Base-by-base conservation (phyloP, 2,329 filamentous ascomycete genomes). In the Calonectria crousiana region DNA sequence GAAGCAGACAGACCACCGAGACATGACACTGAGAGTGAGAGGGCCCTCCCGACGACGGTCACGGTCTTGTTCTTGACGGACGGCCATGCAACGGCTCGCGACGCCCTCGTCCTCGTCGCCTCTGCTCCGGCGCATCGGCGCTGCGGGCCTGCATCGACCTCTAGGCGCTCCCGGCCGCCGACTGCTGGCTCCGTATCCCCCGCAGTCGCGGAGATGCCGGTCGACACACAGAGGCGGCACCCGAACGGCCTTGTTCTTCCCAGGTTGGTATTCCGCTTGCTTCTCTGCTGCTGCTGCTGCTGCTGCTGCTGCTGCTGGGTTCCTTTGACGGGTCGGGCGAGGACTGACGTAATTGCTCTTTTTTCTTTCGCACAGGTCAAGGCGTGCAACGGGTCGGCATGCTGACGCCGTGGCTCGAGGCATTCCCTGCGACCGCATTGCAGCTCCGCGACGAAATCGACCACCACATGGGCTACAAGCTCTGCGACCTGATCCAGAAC, bases 341-440 rank as follows among this genome's bases (percentile, higher is more conserved):
- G 6, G 18, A n/a, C 58, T 65, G 36, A 71, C 52, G 30, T 36
- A 51, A 23, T 51, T 30, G 56, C 13, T 30, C 16, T 20, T 13
- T 34, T 32, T 18, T 30, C 16, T 13, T 13, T 32, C n/a, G 28
- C 47, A 3, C 81, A 96, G 95, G 95, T 80, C 95, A 98, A 86
- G 95, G 95, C 78, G 95, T 97, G 23, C 95, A 98, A 84, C 93
- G 94, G 82, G 94, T 97, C 67, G 95, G 95, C 84, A 98, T 98
- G 95, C 89, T 95, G 72, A 91, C 90, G 41, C 93, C 95, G 56
- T 98, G 96, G 95, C 89, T 97, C 78, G 92, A 95, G 81, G 93
- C 93, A 73, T 98, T 98, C 83, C 96, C 96, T 16, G 84, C 87
- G 69, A 97, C 94, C 34, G 93, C 94, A 32, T 89, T 90, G 53